Percentiles rank a stretch among this genome's conserved stretches.
Evolutionary conservation across 1,284 basidiomycete species (phyloP).

Genomic region (Apiotrichum akiyoshidainum): DNA sequence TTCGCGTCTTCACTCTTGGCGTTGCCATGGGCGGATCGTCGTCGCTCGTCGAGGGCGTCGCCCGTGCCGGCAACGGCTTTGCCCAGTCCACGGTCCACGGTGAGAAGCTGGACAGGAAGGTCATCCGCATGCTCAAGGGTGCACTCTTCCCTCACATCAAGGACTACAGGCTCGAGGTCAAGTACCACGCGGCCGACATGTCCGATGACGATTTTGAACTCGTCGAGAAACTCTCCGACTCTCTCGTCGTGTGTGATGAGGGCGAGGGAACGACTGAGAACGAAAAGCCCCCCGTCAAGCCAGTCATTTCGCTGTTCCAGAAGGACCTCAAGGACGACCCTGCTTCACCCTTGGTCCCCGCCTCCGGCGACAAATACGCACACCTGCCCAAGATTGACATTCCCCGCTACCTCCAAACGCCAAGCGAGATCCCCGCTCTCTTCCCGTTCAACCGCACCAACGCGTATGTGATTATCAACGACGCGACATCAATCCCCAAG

Average conservation of each 20-base stretch:
- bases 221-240: conserved; percentile 10
- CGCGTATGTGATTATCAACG: conserved; percentile 56
- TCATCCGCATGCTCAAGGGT: conserved; percentile 20
- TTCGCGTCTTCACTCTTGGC: conserved; percentile 32
- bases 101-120: conserved; percentile 22
- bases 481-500: conserved; percentile 10
- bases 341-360: no score
- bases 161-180: conserved; percentile 16
- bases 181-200: conserved; percentile 5
- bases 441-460: conserved; percentile 28
- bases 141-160: conserved; percentile 16
- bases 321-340: conserved; percentile 10
- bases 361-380: not conserved
- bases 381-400: conserved; percentile 51
- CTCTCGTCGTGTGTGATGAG: not conserved
- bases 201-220: conserved; percentile 23
- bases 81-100: conserved; percentile 10
- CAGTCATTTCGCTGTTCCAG: conserved; percentile 36
- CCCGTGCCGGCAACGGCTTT: conserved; percentile 16
- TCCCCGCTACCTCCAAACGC: conserved; percentile 50
- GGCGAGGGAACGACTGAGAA: no score
- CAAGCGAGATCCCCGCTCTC: conserved; percentile 11
- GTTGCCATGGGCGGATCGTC: conserved; percentile 22
- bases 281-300: conserved; percentile 17
- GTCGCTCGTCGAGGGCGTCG: conserved; percentile 16